Conservation (phyloP, 1,139 yeast species). For the Candida tropicalis region DNA sequence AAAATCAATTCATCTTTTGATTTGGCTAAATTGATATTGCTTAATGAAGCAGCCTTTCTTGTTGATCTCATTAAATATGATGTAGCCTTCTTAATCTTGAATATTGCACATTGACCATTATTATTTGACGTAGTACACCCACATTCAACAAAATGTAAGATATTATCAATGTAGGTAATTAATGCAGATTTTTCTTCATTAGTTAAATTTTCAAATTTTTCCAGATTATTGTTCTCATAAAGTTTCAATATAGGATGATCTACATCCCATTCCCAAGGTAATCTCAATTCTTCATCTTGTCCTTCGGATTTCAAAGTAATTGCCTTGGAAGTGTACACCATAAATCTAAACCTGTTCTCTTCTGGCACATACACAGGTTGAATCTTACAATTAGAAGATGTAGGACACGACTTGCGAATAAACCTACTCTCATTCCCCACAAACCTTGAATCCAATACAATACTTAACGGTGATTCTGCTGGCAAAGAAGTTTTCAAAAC, state of each 20-base stretch:
- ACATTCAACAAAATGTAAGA: constrained; percentile 57
- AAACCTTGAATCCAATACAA: constrained; percentile 77
- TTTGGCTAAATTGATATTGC: constrained; percentile 38
- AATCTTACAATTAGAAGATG: constrained; percentile 68
- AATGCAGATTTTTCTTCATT: constrained; percentile 55
- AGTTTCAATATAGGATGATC: constrained; percentile 71
- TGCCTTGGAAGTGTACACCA: constrained; percentile 58
- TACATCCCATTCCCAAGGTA: constrained; percentile 89
- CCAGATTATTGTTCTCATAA: constrained; percentile 29
- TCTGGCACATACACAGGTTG: constrained; percentile 54
- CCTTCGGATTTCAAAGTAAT: constrained; percentile 38
- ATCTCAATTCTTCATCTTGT: constrained; percentile 63
- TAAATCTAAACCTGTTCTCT: constrained; percentile 50
- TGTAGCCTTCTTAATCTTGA: constrained; percentile 63
- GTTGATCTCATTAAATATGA: constrained; percentile 60
- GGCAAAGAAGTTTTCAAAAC: constrained; percentile 56
- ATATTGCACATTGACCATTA: constrained; percentile 52
- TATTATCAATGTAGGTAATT: constrained; percentile 61
- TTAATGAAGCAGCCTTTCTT: constrained; percentile 51
- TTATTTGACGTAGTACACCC: constrained; percentile 63
- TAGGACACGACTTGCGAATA: constrained; percentile 69
- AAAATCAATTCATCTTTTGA: constrained; percentile 44
- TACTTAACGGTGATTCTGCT: constrained; percentile 35
- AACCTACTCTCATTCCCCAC: constrained; percentile 79
- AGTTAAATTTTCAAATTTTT: constrained; percentile 50